Base-by-base conservation (phyloP, 495 filamentous ascomycete genomes). In the Darksidea phi region DNA sequence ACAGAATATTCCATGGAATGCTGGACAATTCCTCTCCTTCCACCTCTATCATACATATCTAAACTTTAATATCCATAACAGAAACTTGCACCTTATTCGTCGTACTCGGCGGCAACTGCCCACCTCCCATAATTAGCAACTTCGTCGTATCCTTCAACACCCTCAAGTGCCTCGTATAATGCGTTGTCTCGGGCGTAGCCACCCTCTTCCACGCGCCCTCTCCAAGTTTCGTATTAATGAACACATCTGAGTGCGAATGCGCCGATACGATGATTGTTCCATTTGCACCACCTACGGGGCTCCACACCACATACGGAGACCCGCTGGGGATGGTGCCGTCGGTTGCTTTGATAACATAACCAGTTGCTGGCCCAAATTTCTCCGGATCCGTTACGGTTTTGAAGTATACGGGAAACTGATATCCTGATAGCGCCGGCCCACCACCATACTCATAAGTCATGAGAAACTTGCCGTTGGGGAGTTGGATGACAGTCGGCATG, bases 371-470 rank as follows among this genome's bases (percentile, higher is more conserved):
- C 57, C 72, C 68, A 63, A 89, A 84, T 13, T 76, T 64, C 28
- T 82, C 76, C 0, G 86, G 86, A 51, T 78, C 71, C 15, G 73
- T 68, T 26, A 77, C 75, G 45, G 81, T 71, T 49, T 76, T 77
- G 73, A 77, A 82, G 77, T 86, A 86, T 3, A 88, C 75, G 6
- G 84, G 82, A 74, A 84, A 82, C 2, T 58, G 51, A 26, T 71
- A 74, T 58, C 77, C 76, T 36, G 48, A 64, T 46, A 68, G 75
- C 41, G 72, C 71, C 41, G 77, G 77, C 46, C 70, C 78, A 10
- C 83, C 84, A 42, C 83, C 82, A 60, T 81, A 84, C 71, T 88
- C 85, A 67, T 86, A 86, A 25, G 78, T 77, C 70, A 81, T 79
- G 62, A 88, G 84, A 65, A 78, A 87, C 61, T 83, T 74, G 47